These are phyloP conservation scores for Aspergillus aculeatus DNA, from an alignment of 2,329 filamentous ascomycete genomes.

Conservation along the genomic window DNA sequence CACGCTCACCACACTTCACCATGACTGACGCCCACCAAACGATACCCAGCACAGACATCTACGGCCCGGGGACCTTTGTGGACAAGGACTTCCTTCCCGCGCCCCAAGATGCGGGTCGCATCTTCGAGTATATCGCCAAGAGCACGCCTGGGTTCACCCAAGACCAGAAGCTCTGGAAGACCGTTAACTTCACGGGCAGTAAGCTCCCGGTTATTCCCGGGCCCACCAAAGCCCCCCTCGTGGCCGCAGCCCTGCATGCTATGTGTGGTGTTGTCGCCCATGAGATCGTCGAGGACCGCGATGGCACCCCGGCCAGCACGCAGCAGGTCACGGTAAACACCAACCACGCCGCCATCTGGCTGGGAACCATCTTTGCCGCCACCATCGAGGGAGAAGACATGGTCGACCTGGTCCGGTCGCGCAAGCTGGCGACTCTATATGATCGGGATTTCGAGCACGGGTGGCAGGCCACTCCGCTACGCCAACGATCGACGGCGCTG, in stretches of 20 bases:
- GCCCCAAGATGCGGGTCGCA: not conserved
- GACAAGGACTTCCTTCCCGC: not conserved
- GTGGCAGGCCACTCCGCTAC: not conserved
- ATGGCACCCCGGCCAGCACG: not conserved
- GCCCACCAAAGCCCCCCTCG: not conserved
- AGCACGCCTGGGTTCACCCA: not conserved
- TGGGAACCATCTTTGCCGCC: not conserved
- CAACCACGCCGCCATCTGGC: not conserved
- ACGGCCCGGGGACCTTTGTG: not conserved
- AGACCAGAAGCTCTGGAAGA: not conserved
- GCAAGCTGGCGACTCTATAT: not conserved
- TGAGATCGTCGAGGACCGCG: not conserved
- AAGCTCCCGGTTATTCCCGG: not conserved
- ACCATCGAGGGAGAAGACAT: not conserved
- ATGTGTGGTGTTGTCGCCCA: conserved; percentile 2
- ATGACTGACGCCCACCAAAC: not conserved
- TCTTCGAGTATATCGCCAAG: not conserved
- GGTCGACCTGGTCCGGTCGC: not conserved
- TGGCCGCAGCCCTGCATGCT: not conserved
- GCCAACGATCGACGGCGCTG: not conserved
- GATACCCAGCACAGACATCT: not conserved
- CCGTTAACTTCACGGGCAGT: not conserved
- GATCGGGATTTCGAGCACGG: not conserved
- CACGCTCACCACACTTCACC: not conserved
- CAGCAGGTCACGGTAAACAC: not conserved